Evolutionary conservation across 164 flowering plant genomes (phyloP).

Genomic region (Tetrastigma voinierianum): DNA sequence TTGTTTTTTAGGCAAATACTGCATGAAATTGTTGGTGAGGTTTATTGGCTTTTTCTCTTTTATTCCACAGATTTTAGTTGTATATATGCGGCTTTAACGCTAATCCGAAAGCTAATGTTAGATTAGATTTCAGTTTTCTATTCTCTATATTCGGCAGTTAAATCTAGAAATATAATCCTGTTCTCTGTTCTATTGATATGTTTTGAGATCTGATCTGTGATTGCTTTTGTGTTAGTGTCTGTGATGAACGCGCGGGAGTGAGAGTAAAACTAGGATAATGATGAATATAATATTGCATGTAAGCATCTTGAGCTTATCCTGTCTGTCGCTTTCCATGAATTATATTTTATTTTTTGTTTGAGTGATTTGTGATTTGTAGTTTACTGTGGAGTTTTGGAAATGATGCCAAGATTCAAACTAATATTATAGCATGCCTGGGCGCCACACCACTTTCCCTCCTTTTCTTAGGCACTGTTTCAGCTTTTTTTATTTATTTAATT

Average conservation of each 20-base stretch:
- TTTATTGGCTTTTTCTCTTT: neutral
- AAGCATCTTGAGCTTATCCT: neutral
- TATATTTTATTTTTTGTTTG: neutral
- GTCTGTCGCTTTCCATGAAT: slow-evolving; percentile 9
- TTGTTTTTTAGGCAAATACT: neutral
- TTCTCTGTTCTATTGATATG: neutral
- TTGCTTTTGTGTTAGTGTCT: neutral
- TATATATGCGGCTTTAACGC: too few relatives aligned
- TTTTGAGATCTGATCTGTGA: neutral
- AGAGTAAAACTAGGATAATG: neutral
- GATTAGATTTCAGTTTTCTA: too few relatives aligned
- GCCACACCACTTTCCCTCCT: slow-evolving; percentile 20
- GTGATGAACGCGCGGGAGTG: neutral
- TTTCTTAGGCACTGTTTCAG: too few relatives aligned
- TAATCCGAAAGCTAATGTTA: too few relatives aligned
- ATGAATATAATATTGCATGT: neutral
- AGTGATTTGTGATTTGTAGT: neutral
- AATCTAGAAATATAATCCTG: too few relatives aligned
- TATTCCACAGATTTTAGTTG: neutral
- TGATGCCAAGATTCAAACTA: slow-evolving; percentile 22
- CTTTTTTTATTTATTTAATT: too few relatives aligned
- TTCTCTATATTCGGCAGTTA: too few relatives aligned
- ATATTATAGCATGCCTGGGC: slow-evolving; percentile 2
- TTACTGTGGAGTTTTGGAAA: slow-evolving; percentile 24
- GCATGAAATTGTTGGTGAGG: neutral